Percentiles rank a stretch among this genome's conserved stretches.
phyloP scores from a whole-genome alignment of 2,329 filamentous ascomycete species.

The Nemania sp. region DNA sequence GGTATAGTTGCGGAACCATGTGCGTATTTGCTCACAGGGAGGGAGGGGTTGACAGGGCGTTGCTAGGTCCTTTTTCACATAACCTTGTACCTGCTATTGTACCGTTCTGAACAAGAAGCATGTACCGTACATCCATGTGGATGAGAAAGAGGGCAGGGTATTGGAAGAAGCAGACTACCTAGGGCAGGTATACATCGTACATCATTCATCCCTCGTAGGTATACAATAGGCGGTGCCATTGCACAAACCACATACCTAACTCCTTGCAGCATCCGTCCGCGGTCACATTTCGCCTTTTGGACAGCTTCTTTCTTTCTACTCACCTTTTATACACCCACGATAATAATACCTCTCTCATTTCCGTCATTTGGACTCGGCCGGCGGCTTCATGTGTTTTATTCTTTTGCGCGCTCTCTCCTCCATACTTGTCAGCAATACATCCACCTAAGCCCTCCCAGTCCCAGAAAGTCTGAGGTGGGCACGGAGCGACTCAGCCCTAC shows the following conservation, averaged over 20 bases:
- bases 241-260: constrained; percentile 28
- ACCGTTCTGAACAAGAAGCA: background rate
- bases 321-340: constrained; percentile 33
- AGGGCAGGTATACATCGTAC: constrained; percentile 5
- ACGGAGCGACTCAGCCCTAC: constrained; percentile 28
- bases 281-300: constrained; percentile 32
- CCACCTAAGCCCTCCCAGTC: background rate
- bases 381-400: constrained; percentile 17
- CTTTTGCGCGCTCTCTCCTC: background rate
- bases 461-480: constrained; percentile 13
- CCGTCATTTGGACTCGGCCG: constrained; percentile 28
- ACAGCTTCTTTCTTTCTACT: constrained; percentile 25
- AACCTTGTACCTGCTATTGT: constrained; percentile 10
- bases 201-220: too few relatives aligned
- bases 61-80: constrained; percentile 12
- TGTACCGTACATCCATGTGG: constrained; percentile 18
- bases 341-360: constrained; percentile 34
- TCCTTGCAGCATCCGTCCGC: constrained; percentile 28
- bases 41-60: constrained; percentile 20
- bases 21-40: constrained; percentile 26
- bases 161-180: constrained; percentile 10
- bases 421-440: background rate
- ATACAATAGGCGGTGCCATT: constrained; percentile 29
- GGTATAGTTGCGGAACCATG: constrained; percentile 29
- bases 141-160: constrained; percentile 14